These are phyloP conservation scores for Termitomyces sp. DNA, from an alignment of 768 basidiomycete genomes.

Conservation along the genomic window DNA sequence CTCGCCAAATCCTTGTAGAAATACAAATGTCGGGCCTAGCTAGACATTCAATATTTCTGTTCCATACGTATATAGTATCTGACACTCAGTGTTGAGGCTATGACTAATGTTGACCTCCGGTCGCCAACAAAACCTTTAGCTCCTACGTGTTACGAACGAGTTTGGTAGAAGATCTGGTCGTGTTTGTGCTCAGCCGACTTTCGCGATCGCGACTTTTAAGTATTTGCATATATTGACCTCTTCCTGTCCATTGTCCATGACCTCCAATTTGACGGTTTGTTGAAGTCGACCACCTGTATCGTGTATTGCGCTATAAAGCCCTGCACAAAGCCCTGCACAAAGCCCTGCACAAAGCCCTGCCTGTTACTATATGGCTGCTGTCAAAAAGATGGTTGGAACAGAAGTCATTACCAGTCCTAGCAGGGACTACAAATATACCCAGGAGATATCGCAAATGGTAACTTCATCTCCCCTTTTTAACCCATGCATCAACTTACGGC, in stretches of 20 bases:
- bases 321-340: not conserved
- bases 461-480: constrained; percentile 5
- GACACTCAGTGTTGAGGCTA: too few relatives aligned
- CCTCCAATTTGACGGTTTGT: not conserved
- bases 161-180: too few relatives aligned
- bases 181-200: too few relatives aligned
- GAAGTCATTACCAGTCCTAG: constrained; percentile 12
- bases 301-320: not conserved
- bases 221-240: not conserved
- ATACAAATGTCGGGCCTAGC: too few relatives aligned
- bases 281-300: not conserved
- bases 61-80: too few relatives aligned
- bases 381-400: constrained; percentile 10
- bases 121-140: too few relatives aligned
- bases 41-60: too few relatives aligned
- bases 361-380: constrained; percentile 9
- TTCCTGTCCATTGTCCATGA: not conserved
- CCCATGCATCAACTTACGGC: not conserved
- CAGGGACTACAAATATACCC: constrained; percentile 81
- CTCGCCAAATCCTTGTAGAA: too few relatives aligned
- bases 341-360: not conserved
- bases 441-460: constrained; percentile 95
- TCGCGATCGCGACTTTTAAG: too few relatives aligned
- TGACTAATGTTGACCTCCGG: too few relatives aligned
- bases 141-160: too few relatives aligned